Percentiles rank a stretch among this genome's conserved stretches.
phyloP scores from a whole-genome alignment of 2,329 filamentous ascomycete species.

The Chalaropsis thielavioides region DNA sequence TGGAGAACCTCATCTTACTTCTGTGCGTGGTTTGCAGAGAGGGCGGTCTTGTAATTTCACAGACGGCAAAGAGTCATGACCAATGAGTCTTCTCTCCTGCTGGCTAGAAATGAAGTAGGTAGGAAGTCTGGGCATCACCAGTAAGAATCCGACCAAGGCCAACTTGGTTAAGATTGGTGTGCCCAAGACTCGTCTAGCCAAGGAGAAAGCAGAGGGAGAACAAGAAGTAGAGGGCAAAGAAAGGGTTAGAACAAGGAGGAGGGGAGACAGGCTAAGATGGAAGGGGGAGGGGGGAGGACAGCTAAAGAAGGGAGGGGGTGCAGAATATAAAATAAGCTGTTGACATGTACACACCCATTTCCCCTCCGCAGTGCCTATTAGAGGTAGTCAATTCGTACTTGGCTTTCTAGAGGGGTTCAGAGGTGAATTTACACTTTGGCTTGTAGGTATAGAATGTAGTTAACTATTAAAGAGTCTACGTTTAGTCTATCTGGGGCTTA shows the following conservation, averaged over 20 bases:
- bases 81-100: neutral
- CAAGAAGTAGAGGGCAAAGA: neutral
- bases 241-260: neutral
- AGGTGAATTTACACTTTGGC: too few relatives aligned
- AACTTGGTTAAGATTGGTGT: neutral
- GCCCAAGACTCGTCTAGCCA: neutral
- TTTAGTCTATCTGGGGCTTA: too few relatives aligned
- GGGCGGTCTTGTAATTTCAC: neutral
- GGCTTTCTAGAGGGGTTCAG: too few relatives aligned
- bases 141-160: neutral
- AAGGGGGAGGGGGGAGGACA: neutral
- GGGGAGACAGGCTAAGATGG: neutral
- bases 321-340: neutral
- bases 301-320: neutral
- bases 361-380: too few relatives aligned
- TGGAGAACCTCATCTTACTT: constrained; percentile 4
- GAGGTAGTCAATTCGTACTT: too few relatives aligned
- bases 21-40: neutral
- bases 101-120: neutral
- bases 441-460: too few relatives aligned
- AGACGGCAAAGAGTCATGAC: neutral
- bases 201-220: neutral
- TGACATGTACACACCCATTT: neutral
- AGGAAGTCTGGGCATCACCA: neutral
- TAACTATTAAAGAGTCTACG: too few relatives aligned